Conservation (phyloP, 2,329 filamentous ascomycete genomes). For the Neoarthrinium moseri region DNA sequence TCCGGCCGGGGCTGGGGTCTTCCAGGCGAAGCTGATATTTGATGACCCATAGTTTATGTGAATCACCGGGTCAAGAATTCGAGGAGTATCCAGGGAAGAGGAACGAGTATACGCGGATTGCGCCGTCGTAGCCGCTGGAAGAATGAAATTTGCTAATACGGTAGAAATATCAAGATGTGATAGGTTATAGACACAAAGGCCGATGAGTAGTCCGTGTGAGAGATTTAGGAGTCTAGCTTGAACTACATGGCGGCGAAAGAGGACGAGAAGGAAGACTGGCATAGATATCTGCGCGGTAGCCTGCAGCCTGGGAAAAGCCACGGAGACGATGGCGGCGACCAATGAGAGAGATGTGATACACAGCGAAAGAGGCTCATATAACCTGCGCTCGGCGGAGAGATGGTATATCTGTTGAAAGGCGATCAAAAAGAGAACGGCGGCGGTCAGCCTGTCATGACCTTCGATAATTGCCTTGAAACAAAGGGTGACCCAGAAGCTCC, state of each 20-base stretch:
- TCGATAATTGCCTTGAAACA: slow-evolving; percentile 74
- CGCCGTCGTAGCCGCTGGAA: too few species aligned
- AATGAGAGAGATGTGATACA: slow-evolving; percentile 60
- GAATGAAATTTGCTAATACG: too few species aligned
- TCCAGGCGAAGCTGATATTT: slow-evolving; percentile 11
- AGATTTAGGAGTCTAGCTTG: slow-evolving; percentile 67
- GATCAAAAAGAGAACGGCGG: too few species aligned
- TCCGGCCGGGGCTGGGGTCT: not conserved
- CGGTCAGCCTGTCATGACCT: too few species aligned
- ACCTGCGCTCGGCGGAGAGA: not conserved
- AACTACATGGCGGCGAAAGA: slow-evolving; percentile 67
- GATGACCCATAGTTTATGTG: slow-evolving; percentile 4
- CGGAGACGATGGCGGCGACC: slow-evolving; percentile 54
- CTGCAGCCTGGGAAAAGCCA: slow-evolving; percentile 54
- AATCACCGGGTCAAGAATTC: slow-evolving; percentile 13
- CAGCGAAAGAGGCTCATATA: slow-evolving; percentile 53
- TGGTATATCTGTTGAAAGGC: not conserved
- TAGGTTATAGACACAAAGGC: slow-evolving; percentile 77
- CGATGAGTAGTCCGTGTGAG: slow-evolving; percentile 71
- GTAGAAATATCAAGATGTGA: too few species aligned
- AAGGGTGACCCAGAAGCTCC: slow-evolving; percentile 69
- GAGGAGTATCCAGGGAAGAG: not conserved
- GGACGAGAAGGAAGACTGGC: slow-evolving; percentile 73
- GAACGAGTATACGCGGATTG: not conserved
- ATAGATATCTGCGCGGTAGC: slow-evolving; percentile 67